phyloP scores from a whole-genome alignment of 768 basidiomycete genomes.

The Naematelia aurantialba region DNA sequence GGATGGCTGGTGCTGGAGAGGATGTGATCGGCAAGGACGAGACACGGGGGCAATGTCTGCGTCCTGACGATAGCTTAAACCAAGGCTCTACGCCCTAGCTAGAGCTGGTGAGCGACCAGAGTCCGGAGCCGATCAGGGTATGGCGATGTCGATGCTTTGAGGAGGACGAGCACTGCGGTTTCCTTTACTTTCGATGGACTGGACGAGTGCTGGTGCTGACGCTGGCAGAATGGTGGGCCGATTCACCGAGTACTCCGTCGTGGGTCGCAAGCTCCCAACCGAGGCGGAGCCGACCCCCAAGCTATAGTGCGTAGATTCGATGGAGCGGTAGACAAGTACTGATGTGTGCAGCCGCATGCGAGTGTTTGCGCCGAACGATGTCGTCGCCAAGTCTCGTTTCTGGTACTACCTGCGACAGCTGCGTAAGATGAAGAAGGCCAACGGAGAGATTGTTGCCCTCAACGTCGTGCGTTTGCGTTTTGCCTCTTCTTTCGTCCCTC shows the following conservation, averaged over 20 bases:
- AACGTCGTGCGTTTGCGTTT: constrained; percentile 92
- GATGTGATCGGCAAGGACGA: constrained; percentile 34
- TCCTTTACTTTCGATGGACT: neutral
- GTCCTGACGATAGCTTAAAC: constrained; percentile 35
- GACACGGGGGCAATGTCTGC: constrained; percentile 45
- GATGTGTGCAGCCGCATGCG: constrained; percentile 68
- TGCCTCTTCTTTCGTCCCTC: too few relatives aligned
- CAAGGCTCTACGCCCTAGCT: constrained; percentile 12
- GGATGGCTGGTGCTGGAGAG: neutral
- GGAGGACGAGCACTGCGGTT: neutral
- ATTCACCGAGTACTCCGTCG: constrained; percentile 83
- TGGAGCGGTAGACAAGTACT: constrained; percentile 2
- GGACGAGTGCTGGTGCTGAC: constrained; percentile 11
- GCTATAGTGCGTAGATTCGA: constrained; percentile 61
- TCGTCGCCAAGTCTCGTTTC: constrained; percentile 98
- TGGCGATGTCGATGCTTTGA: neutral
- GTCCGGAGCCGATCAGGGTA: constrained; percentile 25
- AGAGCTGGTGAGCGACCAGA: constrained; percentile 9
- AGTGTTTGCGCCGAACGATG: constrained; percentile 97
- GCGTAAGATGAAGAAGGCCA: constrained; percentile 99
- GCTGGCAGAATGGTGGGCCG: constrained; percentile 51
- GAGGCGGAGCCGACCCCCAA: constrained; percentile 89
- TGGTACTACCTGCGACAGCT: constrained; percentile 99
- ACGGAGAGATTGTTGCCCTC: constrained; percentile 97
- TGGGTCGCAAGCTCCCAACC: constrained; percentile 94